Evolutionary conservation across 257 asterid species (phyloP).

Genomic region (Dorcoceras hygrometricum): DNA sequence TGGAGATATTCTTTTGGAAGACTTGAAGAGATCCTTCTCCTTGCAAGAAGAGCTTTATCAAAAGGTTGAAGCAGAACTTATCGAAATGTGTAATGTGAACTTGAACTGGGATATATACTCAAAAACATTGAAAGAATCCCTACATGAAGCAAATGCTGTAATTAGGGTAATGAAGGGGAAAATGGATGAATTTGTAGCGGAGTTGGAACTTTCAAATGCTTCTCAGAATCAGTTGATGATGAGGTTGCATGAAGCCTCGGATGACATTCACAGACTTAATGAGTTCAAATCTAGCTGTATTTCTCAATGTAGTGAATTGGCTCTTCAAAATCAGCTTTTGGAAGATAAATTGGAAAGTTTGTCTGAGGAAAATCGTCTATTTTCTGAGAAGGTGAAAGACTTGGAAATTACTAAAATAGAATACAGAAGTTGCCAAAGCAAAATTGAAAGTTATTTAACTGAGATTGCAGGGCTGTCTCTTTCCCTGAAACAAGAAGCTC

Average conservation of each 20-base stretch:
- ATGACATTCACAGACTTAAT: conserved; percentile 53
- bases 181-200: conserved; percentile 48
- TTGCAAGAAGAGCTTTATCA: conserved; percentile 75
- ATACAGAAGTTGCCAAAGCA: conserved; percentile 39
- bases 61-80: conserved; percentile 83
- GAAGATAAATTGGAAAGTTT: conserved; percentile 53
- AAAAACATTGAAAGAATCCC: conserved; percentile 51
- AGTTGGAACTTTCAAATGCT: conserved; percentile 53
- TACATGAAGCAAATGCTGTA: conserved; percentile 52
- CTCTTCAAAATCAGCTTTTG: conserved; percentile 58
- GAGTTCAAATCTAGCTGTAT: conserved; percentile 58
- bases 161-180: conserved; percentile 37
- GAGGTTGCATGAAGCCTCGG: conserved; percentile 61
- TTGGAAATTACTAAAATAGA: conserved; percentile 40
- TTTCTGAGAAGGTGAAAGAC: conserved; percentile 53
- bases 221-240: conserved; percentile 57
- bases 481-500: conserved; percentile 50
- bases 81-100: conserved; percentile 66
- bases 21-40: conserved; percentile 71
- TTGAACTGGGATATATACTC: conserved; percentile 79
- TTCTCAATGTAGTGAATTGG: conserved; percentile 54
- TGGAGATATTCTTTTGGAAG: conserved; percentile 76
- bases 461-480: conserved; percentile 62
- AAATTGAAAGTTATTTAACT: conserved; percentile 58
- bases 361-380: conserved; percentile 50